phyloP scores from a whole-genome alignment of 306 rosid genomes.

The Inga laurina region DNA sequence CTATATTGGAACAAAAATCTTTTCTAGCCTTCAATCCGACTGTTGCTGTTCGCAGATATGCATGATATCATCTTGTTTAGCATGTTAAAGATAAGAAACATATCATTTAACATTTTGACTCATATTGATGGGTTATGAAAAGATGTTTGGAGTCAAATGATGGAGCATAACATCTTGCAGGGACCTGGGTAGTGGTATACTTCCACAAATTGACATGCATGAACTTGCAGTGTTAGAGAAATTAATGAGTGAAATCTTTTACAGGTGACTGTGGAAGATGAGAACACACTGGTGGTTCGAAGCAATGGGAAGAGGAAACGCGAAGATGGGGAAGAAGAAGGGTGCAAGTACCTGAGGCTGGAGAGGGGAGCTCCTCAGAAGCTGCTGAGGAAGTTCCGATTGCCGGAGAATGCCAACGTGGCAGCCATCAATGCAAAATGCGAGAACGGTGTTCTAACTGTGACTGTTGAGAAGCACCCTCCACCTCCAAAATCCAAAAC shows the following conservation, averaged over 20 bases:
- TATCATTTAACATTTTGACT: background rate
- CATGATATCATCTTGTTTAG: background rate
- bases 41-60: background rate
- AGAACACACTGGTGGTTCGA: conserved; percentile 50
- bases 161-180: too few relatives aligned
- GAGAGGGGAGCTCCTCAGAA: conserved; percentile 58
- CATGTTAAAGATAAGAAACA: background rate
- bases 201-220: background rate
- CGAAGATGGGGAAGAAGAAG: conserved; percentile 60
- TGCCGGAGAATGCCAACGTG: conserved; percentile 57
- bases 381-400: conserved; percentile 48
- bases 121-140: background rate
- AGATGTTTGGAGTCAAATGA: too few relatives aligned
- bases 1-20: background rate
- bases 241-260: background rate
- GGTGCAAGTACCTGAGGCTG: conserved; percentile 64
- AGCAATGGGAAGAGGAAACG: conserved; percentile 70
- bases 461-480: conserved; percentile 66
- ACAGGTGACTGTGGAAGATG: conserved; percentile 59
- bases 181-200: too few relatives aligned
- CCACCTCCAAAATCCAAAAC: conserved; percentile 62
- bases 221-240: background rate
- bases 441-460: conserved; percentile 61
- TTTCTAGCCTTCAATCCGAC: background rate
- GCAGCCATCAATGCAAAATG: conserved; percentile 63